Percentiles rank a stretch among this genome's conserved stretches.
These are phyloP conservation scores for Craterostigma plantagineum DNA, from an alignment of 257 asterid genomes.

Conservation along the genomic window DNA sequence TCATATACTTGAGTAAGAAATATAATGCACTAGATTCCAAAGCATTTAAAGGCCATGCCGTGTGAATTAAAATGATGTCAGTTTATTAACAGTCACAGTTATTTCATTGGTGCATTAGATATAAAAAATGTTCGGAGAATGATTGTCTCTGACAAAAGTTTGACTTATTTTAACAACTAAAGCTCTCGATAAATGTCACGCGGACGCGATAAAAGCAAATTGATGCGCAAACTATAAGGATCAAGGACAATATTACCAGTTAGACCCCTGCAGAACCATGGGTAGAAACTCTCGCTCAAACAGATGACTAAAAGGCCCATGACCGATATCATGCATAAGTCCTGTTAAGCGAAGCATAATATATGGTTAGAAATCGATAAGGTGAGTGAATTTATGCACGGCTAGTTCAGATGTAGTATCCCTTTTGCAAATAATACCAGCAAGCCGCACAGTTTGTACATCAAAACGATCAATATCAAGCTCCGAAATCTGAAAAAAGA, in stretches of 20 bases:
- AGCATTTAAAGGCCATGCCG: too few relatives aligned
- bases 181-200: too few relatives aligned
- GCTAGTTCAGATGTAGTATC: neutral
- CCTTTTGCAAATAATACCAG: conserved; percentile 28
- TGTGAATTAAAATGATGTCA: too few relatives aligned
- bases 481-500: conserved; percentile 57
- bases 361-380: conserved; percentile 7
- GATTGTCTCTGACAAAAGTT: too few relatives aligned
- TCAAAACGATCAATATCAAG: conserved; percentile 77
- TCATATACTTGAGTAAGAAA: too few relatives aligned
- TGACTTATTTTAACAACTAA: too few relatives aligned
- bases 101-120: too few relatives aligned
- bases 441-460: conserved; percentile 69
- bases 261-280: conserved; percentile 30
- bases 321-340: conserved; percentile 89
- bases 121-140: too few relatives aligned
- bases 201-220: too few relatives aligned
- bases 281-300: conserved; percentile 93
- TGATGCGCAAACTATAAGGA: neutral
- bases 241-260: conserved; percentile 37
- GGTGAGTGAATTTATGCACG: neutral
- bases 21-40: too few relatives aligned
- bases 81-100: too few relatives aligned
- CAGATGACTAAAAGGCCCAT: conserved; percentile 91
- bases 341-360: conserved; percentile 24